Evolutionary conservation across 192 early-diverging fungal species (phyloP), one percentile per base, ranked within the genome.

Genomic region (Backusella parvicylindrica): DNA sequence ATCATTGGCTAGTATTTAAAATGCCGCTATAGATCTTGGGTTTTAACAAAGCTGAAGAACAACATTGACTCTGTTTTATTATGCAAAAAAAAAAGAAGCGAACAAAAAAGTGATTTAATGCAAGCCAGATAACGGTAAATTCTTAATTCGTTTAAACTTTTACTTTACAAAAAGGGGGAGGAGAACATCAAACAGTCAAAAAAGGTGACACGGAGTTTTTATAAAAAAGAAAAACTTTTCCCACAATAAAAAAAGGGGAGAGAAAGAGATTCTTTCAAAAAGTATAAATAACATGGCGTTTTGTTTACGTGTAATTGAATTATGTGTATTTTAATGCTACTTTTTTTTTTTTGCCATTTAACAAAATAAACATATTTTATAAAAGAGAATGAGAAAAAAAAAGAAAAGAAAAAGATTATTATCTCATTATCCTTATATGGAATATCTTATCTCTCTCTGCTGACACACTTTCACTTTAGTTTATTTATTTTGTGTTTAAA

Each of bases 401-500:
- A 56, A 50, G 21, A 50, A 50, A 2, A 9, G 21, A 50, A 6
- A 50, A 11, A 56, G 50, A 56, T 56, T 56, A 56, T 21, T 56
- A 56, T 56, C 50, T 23, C 50, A 28, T 26, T 56, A 21, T 23
- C 50, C 21, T 56, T 56, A 11, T 56, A 56, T 56, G 50, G 50
- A 56, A 56, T 56, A 56, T 56, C 53, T 60, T 60, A 60, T 60
- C 53, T 60, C 53, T 60, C 53, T 60, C 53, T 60, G 53, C 23
- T 60, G 53, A 60, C 53, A 60, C 53, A 60, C 53, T 60, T 60
- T 60, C 53, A 60, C 53, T n/a, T n/a, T 60, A 56, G 47, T n/a
- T 50, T 21, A 28, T 26, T 60, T 60, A 26, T 60, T 56, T 56
- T 56, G 8, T 56, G 11, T 23, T 50, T 50, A 60, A 60, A 56